Base-by-base conservation (phyloP, 495 filamentous ascomycete genomes). In the Podospora didyma region DNA sequence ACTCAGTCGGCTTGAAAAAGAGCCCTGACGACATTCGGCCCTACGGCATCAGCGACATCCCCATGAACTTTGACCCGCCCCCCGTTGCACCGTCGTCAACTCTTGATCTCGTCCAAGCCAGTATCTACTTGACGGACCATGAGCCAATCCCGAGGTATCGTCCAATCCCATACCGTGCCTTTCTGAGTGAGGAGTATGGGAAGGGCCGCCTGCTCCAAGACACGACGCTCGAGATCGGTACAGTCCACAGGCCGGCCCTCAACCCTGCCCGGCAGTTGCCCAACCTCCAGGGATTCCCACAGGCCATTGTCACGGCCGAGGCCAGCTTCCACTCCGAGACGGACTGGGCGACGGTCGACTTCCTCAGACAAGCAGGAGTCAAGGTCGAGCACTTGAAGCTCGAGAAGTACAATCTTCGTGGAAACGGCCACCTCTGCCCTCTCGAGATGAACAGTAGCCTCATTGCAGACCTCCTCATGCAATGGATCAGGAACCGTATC, bases 401-500 rank as follows among this genome's bases (percentile, higher is more conserved):
- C 51, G 66, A 59, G 0, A 66, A 80, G 59, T 48, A 59, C 7
- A 75, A 76, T 0, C 77, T 85, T 23, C 58, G 70, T 31, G 83
- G 85, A 2, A 86, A 86, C 62, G 82, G 77, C 10, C 82, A 86
- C 65, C 73, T 86, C 63, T 70, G 79, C 50, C 83, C 83, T 57
- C 65, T 86, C 59, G 83, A 86, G 70, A 81, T 75, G 72, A 86
- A 86, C 51, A 85, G 75, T 59, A 68, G 78, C 48, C 61, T 69
- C 4, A 73, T 83, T 51, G 80, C 79, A 2, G 28, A 49, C 26
- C 26, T 31, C 26, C 26, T 31, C 26, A 9, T 31, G 4, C 4
- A 3, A 9, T 31, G 26, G 26, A 31, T 31, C 9, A 9, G 3
- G 9, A 31, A 31, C 3, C 26, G 9, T 9, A 31, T 31, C 9